Percentiles rank a stretch among this genome's conserved stretches.
Evolutionary conservation across 225 moss, liverwort and hornwort species (phyloP).

Genomic region (Sphagnum tenellum): DNA sequence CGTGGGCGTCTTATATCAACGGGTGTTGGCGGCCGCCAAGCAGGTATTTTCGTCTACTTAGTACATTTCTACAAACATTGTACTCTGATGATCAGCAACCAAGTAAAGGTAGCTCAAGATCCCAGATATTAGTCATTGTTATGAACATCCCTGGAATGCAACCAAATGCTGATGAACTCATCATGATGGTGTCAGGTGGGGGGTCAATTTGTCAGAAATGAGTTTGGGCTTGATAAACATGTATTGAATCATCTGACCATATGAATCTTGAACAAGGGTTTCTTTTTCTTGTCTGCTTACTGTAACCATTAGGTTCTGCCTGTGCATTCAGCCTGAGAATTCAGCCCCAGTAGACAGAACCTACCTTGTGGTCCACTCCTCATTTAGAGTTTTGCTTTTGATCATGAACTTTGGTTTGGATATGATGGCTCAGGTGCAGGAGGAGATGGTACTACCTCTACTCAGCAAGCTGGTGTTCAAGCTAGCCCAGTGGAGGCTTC

Average conservation of each 20-base stretch:
- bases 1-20: slow-evolving; percentile 84
- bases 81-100: not conserved
- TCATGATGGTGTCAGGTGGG: no score
- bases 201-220: no score
- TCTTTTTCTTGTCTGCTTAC: not conserved
- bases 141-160: no score
- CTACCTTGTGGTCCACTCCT: not conserved
- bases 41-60: slow-evolving; percentile 1
- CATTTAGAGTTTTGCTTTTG: not conserved
- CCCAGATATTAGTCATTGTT: not conserved
- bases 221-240: no score
- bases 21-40: slow-evolving; percentile 68
- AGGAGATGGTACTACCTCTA: slow-evolving; percentile 35
- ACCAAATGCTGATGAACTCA: no score
- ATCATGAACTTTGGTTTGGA: not conserved
- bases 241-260: no score
- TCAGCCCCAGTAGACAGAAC: not conserved
- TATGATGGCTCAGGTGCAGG: not conserved
- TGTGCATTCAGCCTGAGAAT: not conserved
- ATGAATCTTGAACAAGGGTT: no score
- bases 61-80: not conserved
- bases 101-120: not conserved
- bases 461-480: slow-evolving; percentile 22
- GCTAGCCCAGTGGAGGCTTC: slow-evolving; percentile 29
- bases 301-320: not conserved